phyloP scores from a whole-genome alignment of 768 basidiomycete genomes.

The Trametes cingulata region DNA sequence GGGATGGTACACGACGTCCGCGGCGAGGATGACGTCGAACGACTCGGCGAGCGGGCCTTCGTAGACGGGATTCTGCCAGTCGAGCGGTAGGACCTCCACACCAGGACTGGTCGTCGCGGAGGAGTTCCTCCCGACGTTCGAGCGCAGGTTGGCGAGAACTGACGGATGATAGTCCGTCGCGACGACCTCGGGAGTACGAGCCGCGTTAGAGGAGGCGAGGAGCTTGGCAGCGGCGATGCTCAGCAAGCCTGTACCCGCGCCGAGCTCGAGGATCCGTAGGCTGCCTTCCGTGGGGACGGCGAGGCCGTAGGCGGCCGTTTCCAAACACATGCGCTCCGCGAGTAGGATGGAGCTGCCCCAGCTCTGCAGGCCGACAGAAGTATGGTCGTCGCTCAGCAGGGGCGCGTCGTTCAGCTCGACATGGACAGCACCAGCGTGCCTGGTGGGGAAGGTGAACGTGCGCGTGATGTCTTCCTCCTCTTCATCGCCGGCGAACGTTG shows the following conservation, averaged over 20 bases:
- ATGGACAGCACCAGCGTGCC: slow-evolving; percentile 30
- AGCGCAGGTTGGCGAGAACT: slow-evolving; percentile 67
- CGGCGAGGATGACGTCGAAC: slow-evolving; percentile 75
- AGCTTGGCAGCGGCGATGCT: slow-evolving; percentile 65
- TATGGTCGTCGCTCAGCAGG: slow-evolving; percentile 64
- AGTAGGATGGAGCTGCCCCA: slow-evolving; percentile 81
- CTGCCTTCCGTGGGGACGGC: background rate
- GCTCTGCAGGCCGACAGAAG: slow-evolving; percentile 80
- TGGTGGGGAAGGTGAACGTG: slow-evolving; percentile 47
- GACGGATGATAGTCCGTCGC: slow-evolving; percentile 80
- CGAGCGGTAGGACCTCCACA: slow-evolving; percentile 53
- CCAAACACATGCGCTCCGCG: slow-evolving; percentile 57
- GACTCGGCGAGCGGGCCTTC: slow-evolving; percentile 37
- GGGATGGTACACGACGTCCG: slow-evolving; percentile 78
- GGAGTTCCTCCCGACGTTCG: slow-evolving; percentile 61
- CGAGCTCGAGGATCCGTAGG: slow-evolving; percentile 66
- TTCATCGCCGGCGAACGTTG: slow-evolving; percentile 47
- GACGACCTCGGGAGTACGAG: slow-evolving; percentile 39
- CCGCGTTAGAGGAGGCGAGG: slow-evolving; percentile 26
- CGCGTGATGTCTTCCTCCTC: slow-evolving; percentile 50
- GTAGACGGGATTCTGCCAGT: slow-evolving; percentile 59
- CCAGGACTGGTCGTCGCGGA: slow-evolving; percentile 22
- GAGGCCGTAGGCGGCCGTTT: slow-evolving; percentile 46
- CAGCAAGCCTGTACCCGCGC: slow-evolving; percentile 83
- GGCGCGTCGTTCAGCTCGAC: slow-evolving; percentile 74